Conservation (phyloP, 257 asterid species). For the Nicotiana benthamiana region DNA sequence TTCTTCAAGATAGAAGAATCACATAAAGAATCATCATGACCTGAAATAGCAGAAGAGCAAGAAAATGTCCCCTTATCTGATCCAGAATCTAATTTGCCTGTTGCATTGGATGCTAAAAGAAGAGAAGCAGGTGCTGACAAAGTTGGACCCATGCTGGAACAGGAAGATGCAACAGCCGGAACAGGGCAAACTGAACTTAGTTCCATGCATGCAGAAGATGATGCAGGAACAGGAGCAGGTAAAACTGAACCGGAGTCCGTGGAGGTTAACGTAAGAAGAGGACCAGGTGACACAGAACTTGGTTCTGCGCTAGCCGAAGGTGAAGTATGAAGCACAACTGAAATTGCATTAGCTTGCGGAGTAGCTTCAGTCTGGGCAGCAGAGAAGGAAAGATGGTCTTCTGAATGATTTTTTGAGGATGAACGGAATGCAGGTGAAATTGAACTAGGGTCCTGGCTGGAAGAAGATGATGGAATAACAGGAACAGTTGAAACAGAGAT, state of each 20-base stretch:
- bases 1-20: slow-evolving; percentile 24
- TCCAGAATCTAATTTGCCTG: slow-evolving; percentile 19
- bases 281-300: not conserved
- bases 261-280: slow-evolving; percentile 6
- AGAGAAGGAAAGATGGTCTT: slow-evolving; percentile 30
- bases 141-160: not conserved
- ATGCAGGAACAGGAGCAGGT: slow-evolving; percentile 11
- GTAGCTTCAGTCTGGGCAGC: slow-evolving; percentile 19
- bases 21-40: slow-evolving; percentile 12
- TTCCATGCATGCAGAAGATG: slow-evolving; percentile 8
- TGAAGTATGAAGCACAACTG: slow-evolving; percentile 13
- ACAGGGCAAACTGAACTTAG: not conserved
- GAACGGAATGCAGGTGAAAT: not conserved
- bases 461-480: not conserved
- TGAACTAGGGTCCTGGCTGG: slow-evolving; percentile 3
- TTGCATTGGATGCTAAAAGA: slow-evolving; percentile 29
- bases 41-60: slow-evolving; percentile 19
- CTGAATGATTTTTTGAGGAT: slow-evolving; percentile 6
- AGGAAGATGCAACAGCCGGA: slow-evolving; percentile 12
- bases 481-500: not conserved
- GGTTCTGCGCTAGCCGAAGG: slow-evolving; percentile 8
- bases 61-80: slow-evolving; percentile 22
- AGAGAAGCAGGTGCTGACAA: slow-evolving; percentile 16
- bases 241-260: slow-evolving; percentile 15
- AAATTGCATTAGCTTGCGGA: slow-evolving; percentile 13